These are phyloP conservation scores for Chlorophyllum brunneum DNA, from an alignment of 768 basidiomycete genomes.

Conservation along the genomic window DNA sequence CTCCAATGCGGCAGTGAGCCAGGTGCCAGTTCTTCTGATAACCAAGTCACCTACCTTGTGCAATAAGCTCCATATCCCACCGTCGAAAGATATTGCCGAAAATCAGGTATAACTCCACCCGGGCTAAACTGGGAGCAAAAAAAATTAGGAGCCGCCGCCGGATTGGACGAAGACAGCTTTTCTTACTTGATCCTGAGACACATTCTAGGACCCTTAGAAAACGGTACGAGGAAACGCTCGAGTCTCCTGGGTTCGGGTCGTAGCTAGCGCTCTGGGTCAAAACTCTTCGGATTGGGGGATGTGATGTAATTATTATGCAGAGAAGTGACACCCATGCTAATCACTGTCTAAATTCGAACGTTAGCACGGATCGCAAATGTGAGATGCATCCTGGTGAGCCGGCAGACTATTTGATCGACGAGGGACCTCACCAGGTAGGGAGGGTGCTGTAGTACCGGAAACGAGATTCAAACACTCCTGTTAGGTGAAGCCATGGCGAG, in stretches of 20 bases:
- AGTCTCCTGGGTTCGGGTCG: slow-evolving; percentile 25
- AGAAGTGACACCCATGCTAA: slow-evolving; percentile 34
- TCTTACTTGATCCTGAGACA: slow-evolving; percentile 43
- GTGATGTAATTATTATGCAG: slow-evolving; percentile 34
- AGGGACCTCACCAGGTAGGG: slow-evolving; percentile 44
- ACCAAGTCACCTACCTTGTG: slow-evolving; percentile 21
- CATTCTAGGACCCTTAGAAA: slow-evolving; percentile 41
- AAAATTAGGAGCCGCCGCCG: background rate
- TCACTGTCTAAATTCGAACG: slow-evolving; percentile 28
- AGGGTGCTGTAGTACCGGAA: slow-evolving; percentile 31
- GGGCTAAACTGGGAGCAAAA: slow-evolving; percentile 37
- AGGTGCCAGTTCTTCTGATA: background rate
- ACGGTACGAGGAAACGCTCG: slow-evolving; percentile 36
- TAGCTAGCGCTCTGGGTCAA: slow-evolving; percentile 42
- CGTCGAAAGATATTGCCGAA: slow-evolving; percentile 38
- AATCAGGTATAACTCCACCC: slow-evolving; percentile 37
- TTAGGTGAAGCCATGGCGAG: slow-evolving; percentile 33
- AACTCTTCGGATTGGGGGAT: slow-evolving; percentile 34
- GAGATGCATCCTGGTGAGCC: too few relatives aligned
- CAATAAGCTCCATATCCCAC: slow-evolving; percentile 31
- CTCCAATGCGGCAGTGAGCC: slow-evolving; percentile 21
- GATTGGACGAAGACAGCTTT: background rate
- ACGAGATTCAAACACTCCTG: slow-evolving; percentile 20
- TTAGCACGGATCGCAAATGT: background rate
- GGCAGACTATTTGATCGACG: too few relatives aligned